Percentiles rank a stretch among this genome's conserved stretches.
Evolutionary conservation across 441 rosid species (phyloP).

Genomic region (Adansonia gregorii): DNA sequence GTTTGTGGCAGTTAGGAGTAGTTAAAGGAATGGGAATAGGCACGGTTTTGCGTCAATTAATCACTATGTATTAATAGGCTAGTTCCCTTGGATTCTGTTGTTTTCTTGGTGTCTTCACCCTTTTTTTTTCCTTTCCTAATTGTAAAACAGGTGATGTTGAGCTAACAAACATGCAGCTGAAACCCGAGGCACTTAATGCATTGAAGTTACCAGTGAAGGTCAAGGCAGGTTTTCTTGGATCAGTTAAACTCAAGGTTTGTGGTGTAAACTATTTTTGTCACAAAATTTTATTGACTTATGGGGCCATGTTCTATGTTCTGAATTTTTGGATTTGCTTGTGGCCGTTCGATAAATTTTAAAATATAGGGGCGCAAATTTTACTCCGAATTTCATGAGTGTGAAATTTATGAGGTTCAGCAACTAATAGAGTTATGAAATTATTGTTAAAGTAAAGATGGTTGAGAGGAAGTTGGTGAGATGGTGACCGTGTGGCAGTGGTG

Average conservation of each 20-base stretch:
- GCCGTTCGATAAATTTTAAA: conserved; percentile 7
- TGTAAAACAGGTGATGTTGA: conserved; percentile 80
- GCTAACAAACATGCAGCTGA: conserved; percentile 94
- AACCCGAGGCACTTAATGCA: conserved; percentile 99
- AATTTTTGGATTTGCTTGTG: not conserved
- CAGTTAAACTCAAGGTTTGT: conserved; percentile 89
- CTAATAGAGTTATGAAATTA: conserved; percentile 6
- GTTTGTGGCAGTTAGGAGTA: not conserved
- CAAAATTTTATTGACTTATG: not conserved
- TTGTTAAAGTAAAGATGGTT: not conserved
- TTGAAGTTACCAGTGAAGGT: conserved; percentile 94
- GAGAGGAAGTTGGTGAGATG: not conserved
- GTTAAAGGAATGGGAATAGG: not conserved
- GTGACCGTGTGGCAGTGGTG: not conserved
- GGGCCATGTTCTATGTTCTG: not conserved
- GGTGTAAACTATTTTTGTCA: not conserved
- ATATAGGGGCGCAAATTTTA: not conserved
- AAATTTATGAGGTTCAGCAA: not conserved
- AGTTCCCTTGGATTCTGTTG: not conserved
- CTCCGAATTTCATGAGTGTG: conserved; percentile 1
- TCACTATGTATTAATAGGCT: not conserved
- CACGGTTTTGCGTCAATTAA: conserved; percentile 14
- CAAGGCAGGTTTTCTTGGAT: conserved; percentile 99
- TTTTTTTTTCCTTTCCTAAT: conserved; percentile 22
- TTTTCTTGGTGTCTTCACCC: conserved; percentile 25